Evolutionary conservation across 495 filamentous ascomycete genomes (phyloP).

Genomic region (Talaromyces stipitatus): DNA sequence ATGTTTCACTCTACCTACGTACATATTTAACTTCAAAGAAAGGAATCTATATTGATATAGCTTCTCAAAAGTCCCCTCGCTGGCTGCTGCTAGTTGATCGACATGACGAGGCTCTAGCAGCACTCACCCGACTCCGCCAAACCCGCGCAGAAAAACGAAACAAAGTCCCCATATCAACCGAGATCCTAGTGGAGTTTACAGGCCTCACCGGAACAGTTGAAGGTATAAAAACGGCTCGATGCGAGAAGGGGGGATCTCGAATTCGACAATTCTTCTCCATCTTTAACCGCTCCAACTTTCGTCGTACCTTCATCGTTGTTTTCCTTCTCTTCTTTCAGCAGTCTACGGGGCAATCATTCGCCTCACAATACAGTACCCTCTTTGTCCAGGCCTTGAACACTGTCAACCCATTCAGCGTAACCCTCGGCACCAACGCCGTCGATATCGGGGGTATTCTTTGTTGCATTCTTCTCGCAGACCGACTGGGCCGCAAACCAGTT

Average conservation of each 20-base stretch:
- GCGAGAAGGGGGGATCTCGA: slow-evolving; percentile 6
- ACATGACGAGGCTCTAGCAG: slow-evolving; percentile 15
- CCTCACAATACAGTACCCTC: slow-evolving; percentile 22
- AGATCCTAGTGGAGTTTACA: slow-evolving; percentile 8
- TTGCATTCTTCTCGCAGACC: background rate
- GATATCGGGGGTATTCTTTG: slow-evolving; percentile 1
- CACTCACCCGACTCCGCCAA: slow-evolving; percentile 12
- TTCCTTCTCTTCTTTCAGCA: slow-evolving; percentile 26
- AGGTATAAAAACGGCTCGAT: background rate
- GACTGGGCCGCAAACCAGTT: background rate
- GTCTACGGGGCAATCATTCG: slow-evolving; percentile 24
- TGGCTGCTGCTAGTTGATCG: slow-evolving; percentile 23
- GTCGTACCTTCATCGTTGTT: slow-evolving; percentile 21
- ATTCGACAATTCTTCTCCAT: slow-evolving; percentile 15
- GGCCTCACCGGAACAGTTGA: slow-evolving; percentile 4
- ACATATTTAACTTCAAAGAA: background rate
- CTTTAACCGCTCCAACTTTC: slow-evolving; percentile 16
- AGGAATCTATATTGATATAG: background rate
- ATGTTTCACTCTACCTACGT: background rate
- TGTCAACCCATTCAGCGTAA: slow-evolving; percentile 23
- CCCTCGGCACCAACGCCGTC: slow-evolving; percentile 1
- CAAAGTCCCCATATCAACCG: background rate
- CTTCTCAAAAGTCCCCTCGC: slow-evolving; percentile 15
- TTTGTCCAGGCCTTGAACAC: slow-evolving; percentile 23
- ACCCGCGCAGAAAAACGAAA: slow-evolving; percentile 8